These are phyloP conservation scores for Endocladia muricata DNA, from an alignment of 31 red algal species.

Conservation along the genomic window DNA sequence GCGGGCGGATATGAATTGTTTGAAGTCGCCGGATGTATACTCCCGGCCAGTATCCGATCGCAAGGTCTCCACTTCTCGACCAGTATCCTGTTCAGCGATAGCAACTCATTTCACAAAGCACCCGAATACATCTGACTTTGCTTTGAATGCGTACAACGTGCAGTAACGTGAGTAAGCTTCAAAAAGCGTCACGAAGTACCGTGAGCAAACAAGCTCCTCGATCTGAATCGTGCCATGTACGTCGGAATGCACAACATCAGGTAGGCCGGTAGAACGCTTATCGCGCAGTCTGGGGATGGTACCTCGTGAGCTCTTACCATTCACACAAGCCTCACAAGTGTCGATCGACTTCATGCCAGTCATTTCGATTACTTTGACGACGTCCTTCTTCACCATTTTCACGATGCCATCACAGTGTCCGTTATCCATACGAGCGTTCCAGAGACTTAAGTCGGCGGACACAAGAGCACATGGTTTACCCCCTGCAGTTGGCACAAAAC, in stretches of 20 bases:
- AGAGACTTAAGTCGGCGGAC: neutral
- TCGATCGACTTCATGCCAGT: neutral
- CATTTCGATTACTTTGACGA: neutral
- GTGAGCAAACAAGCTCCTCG: no score
- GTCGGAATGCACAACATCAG: conserved; percentile 1
- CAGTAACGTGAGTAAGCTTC: neutral
- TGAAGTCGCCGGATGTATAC: neutral
- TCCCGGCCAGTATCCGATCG: neutral
- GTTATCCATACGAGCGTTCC: neutral
- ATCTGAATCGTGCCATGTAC: no score
- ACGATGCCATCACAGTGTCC: neutral
- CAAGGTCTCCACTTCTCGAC: neutral
- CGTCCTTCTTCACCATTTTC: neutral
- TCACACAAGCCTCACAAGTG: neutral
- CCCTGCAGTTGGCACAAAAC: neutral
- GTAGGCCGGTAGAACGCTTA: neutral
- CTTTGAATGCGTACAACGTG: neutral
- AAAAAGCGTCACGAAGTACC: no score
- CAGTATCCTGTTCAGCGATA: no score
- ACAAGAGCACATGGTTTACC: neutral
- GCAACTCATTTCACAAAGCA: neutral
- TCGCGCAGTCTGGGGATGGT: neutral
- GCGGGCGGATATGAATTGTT: neutral
- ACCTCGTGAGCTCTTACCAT: neutral
- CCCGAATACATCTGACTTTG: neutral